Base-by-base conservation (phyloP, 768 basidiomycete species). In the Hygrophorus pudorinus region DNA sequence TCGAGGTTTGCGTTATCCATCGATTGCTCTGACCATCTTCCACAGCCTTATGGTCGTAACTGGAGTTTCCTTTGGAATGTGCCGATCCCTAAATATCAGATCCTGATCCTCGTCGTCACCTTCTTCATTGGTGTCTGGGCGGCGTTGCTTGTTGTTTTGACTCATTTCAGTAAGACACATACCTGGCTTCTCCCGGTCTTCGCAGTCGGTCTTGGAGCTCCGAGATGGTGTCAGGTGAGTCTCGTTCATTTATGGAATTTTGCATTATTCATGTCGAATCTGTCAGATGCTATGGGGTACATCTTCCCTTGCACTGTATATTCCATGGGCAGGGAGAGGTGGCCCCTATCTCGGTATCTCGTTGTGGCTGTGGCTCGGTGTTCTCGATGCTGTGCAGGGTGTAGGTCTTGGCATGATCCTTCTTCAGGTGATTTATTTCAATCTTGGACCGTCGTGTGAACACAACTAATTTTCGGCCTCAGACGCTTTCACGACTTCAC, bases 121-220 rank as follows among this genome's bases (percentile, higher is more conserved):
- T 96, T 96, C 77, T 96, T 96, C 64, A 63, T 96, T 48, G 79
- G 77, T 44, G 76, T 96, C 34, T 96, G 92, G 92, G 86, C 73
- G 6, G 52, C 73, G 2, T 68, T 86, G 68, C 65, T 96, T 56
- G 56, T 72, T 42, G 64, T 91, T 45, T 70, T 96, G 56, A 94
- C 81, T 6, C 73, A 82, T 56, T 82, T 92, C 65, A 86, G 85
- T 56, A 94, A 93, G 63, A 86, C 87, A 9, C 92, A 96, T 58
- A 96, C 92, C 7, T 96, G 92, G 92, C 67, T 96, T 14, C 67
- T 96, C 32, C 89, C 92, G 37, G 88, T 96, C 6, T 96, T 96
- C 56, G 92, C 92, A 5, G 90, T 96, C 39, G 92, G 92, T 56
- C 75, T 96, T 43, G 92, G 92, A 35, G 88, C 89, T 21, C 92